A percentile compares a stretch with the other conserved stretches of the same genome.
These are phyloP conservation scores for Blastocystis sp. DNA, from an alignment of 352 stramenopile genomes.

Conservation along the genomic window DNA sequence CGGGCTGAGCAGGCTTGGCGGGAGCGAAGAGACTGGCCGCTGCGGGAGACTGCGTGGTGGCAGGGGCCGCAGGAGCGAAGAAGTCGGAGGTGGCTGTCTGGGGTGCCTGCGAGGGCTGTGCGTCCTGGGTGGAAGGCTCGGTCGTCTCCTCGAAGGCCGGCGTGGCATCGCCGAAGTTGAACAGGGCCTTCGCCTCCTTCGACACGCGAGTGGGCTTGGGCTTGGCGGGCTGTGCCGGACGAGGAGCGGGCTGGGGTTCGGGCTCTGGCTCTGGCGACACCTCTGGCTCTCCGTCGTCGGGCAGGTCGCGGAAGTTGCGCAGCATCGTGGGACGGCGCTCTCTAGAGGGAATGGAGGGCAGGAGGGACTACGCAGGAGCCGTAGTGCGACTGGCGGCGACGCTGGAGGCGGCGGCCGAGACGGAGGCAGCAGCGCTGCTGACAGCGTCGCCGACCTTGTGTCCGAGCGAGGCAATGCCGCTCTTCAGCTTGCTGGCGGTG, in stretches of 20 bases:
- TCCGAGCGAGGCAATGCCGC: not conserved
- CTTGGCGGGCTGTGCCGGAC: not conserved
- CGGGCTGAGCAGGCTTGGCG: not conserved
- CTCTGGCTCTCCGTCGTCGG: not conserved
- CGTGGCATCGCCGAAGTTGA: conserved; percentile 52
- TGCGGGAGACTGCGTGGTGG: not conserved
- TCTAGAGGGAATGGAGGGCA: not conserved
- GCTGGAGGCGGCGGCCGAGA: not conserved
- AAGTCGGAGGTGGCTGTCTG: not conserved
- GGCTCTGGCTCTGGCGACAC: conserved; percentile 23
- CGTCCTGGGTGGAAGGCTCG: not conserved
- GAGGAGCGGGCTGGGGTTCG: not conserved
- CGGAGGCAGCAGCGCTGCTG: conserved; percentile 7
- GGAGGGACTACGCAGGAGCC: not conserved
- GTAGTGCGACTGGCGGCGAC: not conserved
- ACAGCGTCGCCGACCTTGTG: conserved; percentile 35
- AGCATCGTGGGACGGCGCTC: not conserved
- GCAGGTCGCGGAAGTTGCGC: conserved; percentile 47
- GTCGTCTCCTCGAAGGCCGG: not conserved
- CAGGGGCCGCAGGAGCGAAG: not conserved
- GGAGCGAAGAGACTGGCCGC: not conserved
- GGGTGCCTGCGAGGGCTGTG: not conserved
- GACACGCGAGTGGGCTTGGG: not conserved
- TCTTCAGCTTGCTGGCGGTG: conserved; percentile 44
- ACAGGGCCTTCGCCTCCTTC: conserved; percentile 53